Conservation (phyloP, 1,284 basidiomycete genomes). For the Volvariella volvacea region DNA sequence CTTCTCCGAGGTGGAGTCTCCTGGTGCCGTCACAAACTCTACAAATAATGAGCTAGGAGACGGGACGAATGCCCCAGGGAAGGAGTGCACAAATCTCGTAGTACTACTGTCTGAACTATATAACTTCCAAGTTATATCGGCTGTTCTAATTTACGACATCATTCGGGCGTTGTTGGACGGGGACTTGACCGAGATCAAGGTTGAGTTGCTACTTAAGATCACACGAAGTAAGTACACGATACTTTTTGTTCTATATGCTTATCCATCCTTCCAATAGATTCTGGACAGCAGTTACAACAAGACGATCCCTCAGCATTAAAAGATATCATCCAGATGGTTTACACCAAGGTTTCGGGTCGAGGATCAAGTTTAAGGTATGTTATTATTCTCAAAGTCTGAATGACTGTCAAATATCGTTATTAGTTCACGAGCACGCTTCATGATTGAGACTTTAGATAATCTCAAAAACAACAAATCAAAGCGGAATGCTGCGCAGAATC, state of each 20-base stretch:
- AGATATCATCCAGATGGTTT: conserved; percentile 81
- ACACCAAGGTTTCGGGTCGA: conserved; percentile 58
- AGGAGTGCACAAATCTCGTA: conserved; percentile 87
- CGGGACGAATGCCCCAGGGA: conserved; percentile 42
- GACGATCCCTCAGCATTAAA: conserved; percentile 83
- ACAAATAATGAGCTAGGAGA: conserved; percentile 11
- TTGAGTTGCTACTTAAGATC: conserved; percentile 86
- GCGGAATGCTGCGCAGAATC: conserved; percentile 49
- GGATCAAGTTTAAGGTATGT: conserved; percentile 55
- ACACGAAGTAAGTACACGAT: conserved; percentile 59
- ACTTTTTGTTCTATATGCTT: background rate
- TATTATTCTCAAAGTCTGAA: background rate
- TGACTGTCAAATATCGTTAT: background rate
- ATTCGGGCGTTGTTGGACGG: conserved; percentile 73
- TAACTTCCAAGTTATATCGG: conserved; percentile 92
- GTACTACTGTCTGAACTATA: conserved; percentile 89
- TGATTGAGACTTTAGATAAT: conserved; percentile 87
- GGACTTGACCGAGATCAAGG: conserved; percentile 68
- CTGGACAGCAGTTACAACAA: conserved; percentile 80
- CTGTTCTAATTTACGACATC: conserved; percentile 84
- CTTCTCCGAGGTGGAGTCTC: conserved; percentile 27
- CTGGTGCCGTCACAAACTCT: conserved; percentile 6
- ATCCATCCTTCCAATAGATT: conserved; percentile 41
- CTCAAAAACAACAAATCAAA: conserved; percentile 89
- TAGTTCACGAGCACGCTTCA: conserved; percentile 83